A percentile compares a stretch with the other conserved stretches of the same genome.
phyloP scores from a whole-genome alignment of 2,329 filamentous ascomycete species.

The Arthrobotrys entomopaga region DNA sequence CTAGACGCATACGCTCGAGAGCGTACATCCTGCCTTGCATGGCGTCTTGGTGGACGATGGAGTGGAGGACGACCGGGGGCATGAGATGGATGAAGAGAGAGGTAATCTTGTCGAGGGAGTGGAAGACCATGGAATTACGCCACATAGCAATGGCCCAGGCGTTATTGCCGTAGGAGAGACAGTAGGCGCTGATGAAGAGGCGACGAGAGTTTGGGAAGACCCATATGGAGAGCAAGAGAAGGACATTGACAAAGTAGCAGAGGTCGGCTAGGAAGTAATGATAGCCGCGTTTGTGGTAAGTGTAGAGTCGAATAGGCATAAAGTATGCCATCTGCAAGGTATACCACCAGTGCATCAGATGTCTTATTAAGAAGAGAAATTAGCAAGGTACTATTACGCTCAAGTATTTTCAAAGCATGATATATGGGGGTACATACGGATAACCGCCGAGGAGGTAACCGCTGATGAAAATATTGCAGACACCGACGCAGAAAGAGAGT shows the following conservation, averaged over 20 bases:
- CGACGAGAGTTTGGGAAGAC: conserved; percentile 89
- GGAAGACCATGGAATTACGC: conserved; percentile 97
- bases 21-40: conserved; percentile 64
- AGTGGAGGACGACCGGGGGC: conserved; percentile 93
- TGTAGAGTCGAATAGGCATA: conserved; percentile 94
- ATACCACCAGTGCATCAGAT: conserved; percentile 88
- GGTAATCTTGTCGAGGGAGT: conserved; percentile 97
- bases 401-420: not conserved
- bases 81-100: conserved; percentile 99
- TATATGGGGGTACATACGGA: conserved; percentile 64
- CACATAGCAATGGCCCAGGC: conserved; percentile 98
- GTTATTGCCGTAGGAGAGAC: conserved; percentile 94
- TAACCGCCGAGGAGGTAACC: conserved; percentile 89
- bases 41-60: conserved; percentile 81
- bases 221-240: conserved; percentile 85
- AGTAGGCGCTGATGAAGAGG: conserved; percentile 90
- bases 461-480: conserved; percentile 96
- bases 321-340: conserved; percentile 88
- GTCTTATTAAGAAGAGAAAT: conserved; percentile 12
- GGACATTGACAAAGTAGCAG: conserved; percentile 96
- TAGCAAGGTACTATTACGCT: not conserved
- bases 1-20: conserved; percentile 80
- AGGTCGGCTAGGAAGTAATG: conserved; percentile 93
- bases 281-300: conserved; percentile 89
- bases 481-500: conserved; percentile 92